Percentiles rank a stretch among this genome's conserved stretches.
phyloP scores from a whole-genome alignment of 1,284 basidiomycete genomes.

The Sanguinoderma infundibulare region DNA sequence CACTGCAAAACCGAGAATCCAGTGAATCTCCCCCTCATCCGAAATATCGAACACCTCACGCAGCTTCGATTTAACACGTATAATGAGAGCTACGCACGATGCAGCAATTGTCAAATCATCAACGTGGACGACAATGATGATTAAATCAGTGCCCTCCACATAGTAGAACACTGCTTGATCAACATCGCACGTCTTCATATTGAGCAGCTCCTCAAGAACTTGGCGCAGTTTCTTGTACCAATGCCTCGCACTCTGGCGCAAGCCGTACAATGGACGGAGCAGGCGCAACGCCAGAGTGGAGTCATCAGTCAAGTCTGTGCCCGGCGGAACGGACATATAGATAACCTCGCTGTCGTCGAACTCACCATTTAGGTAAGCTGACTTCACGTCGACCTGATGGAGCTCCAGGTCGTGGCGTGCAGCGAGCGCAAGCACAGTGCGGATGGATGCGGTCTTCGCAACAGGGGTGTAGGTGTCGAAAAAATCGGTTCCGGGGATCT shows the following conservation, averaged over 20 bases:
- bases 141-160: neutral
- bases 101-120: slow-evolving; percentile 35
- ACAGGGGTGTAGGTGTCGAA: slow-evolving; percentile 30
- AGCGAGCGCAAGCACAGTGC: slow-evolving; percentile 35
- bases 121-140: slow-evolving; percentile 25
- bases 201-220: slow-evolving; percentile 10
- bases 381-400: slow-evolving; percentile 40
- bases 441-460: slow-evolving; percentile 31
- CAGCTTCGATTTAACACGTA: slow-evolving; percentile 4
- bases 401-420: slow-evolving; percentile 32
- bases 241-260: slow-evolving; percentile 28
- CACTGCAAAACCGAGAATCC: slow-evolving; percentile 32
- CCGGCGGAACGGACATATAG: slow-evolving; percentile 31
- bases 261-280: slow-evolving; percentile 29
- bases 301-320: slow-evolving; percentile 10
- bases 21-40: slow-evolving; percentile 28
- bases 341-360: slow-evolving; percentile 29
- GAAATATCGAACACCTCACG: slow-evolving; percentile 18
- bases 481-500: slow-evolving; percentile 42
- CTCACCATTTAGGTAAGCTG: slow-evolving; percentile 36
- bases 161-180: slow-evolving; percentile 29
- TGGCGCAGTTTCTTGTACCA: slow-evolving; percentile 20
- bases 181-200: slow-evolving; percentile 14
- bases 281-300: slow-evolving; percentile 17
- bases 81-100: neutral